Percentiles rank a stretch among this genome's conserved stretches.
These are phyloP conservation scores for Phaeosphaeria sp. DNA, from an alignment of 2,329 filamentous ascomycete genomes.

Conservation along the genomic window DNA sequence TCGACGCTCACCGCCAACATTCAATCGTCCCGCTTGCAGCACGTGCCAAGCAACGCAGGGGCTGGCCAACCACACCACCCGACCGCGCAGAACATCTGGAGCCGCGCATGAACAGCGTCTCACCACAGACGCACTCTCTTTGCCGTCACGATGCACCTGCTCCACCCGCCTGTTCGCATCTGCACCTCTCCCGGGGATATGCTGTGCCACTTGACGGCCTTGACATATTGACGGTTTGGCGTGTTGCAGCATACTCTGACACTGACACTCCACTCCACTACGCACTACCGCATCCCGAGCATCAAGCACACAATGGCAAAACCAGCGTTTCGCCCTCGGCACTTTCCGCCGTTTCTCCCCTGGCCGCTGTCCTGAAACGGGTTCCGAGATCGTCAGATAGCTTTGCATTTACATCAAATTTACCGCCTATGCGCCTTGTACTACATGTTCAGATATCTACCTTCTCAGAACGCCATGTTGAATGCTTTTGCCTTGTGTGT, in stretches of 20 bases:
- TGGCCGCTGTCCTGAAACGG: conserved; percentile 5
- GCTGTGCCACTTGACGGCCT: conserved; percentile 7
- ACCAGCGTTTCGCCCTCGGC: conserved; percentile 11
- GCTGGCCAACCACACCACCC: conserved; percentile 22
- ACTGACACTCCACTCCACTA: background rate
- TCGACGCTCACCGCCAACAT: conserved; percentile 31
- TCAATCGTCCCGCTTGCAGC: conserved; percentile 16
- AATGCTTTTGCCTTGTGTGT: conserved; percentile 35
- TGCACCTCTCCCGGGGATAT: conserved; percentile 6
- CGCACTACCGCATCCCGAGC: background rate
- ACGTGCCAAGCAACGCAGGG: conserved; percentile 14
- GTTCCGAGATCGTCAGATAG: background rate
- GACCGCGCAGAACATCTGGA: conserved; percentile 11
- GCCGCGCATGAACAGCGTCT: conserved; percentile 18
- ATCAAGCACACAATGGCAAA: background rate
- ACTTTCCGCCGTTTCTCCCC: conserved; percentile 6
- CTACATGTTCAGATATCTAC: background rate
- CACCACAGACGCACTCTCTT: conserved; percentile 23
- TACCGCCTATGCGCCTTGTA: background rate
- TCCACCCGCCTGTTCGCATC: conserved; percentile 1
- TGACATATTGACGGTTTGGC: conserved; percentile 5
- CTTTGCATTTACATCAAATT: conserved; percentile 1
- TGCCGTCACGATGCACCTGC: conserved; percentile 7
- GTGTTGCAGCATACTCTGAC: background rate
- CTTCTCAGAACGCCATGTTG: conserved; percentile 44